Evolutionary conservation across 2,329 filamentous ascomycete genomes (phyloP), one percentile per base, ranked within the genome.

Genomic region (Hypomyces perniciosus): DNA sequence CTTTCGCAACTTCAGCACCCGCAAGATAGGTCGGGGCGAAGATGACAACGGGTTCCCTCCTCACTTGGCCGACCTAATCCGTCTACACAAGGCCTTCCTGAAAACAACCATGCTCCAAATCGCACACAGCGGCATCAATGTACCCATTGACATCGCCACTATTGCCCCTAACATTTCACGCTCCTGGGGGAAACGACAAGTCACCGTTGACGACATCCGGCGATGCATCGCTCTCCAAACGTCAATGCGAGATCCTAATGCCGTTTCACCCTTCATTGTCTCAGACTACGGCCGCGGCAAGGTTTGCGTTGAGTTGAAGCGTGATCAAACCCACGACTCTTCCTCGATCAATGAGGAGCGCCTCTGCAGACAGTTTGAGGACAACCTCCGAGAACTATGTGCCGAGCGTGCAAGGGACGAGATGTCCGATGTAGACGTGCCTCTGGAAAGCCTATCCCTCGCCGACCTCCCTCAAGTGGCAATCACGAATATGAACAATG

Each of bases 121-220:
- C 54, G 84, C 84, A 1, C 86, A 91, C 67, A 81, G 85, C 64
- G 83, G 84, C 53, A 70, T 72, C 30, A 72, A 75, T 43, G 74
- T 79, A 0, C 83, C 87, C 0, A 79, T 83, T 27, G 84, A 89
- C 59, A 65, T 90, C 41, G 72, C 76, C 34, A 70, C 75, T 30
- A 73, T 90, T 34, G 75, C 79, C 33, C 81, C 81, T 8, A 76
- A 82, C 51, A 73, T 88, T 38, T 80, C 85, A 9, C 78, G 81
- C 56, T 72, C 84, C 35, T 91, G 86, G 86, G 84, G 85, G 53
- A 89, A 86, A 69, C 77, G 85, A 31, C 75, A 76, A 51, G 84
- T 90, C 12, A 78, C 75, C 0, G 68, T 79, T 0, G 79, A 82
- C 38, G 86, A 91, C 59, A 72, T 90, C 44, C 81, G 81, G 54